Evolutionary conservation across 2,329 filamentous ascomycete genomes (phyloP).

Genomic region (Fusarium cicatricum): DNA sequence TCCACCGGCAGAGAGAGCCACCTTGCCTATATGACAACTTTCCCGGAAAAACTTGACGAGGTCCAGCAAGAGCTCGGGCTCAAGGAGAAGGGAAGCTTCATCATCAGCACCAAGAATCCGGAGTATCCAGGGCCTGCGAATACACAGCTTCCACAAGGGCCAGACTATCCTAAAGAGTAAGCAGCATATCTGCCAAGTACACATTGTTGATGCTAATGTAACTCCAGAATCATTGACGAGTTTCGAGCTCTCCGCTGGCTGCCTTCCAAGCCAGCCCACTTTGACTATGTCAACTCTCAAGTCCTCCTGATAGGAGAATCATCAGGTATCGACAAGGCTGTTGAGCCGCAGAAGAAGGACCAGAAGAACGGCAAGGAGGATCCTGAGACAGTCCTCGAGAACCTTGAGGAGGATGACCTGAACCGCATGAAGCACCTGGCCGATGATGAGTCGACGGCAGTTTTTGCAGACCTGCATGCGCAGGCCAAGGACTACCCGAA

Average conservation of each 20-base stretch:
- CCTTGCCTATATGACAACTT: conserved; percentile 80
- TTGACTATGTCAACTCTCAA: conserved; percentile 79
- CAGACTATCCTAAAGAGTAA: conserved; percentile 76
- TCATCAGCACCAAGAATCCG: conserved; percentile 83
- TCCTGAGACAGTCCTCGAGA: conserved; percentile 75
- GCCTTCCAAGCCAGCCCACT: conserved; percentile 74
- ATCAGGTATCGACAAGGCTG: conserved; percentile 63
- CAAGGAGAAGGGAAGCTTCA: conserved; percentile 75
- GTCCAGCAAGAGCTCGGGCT: conserved; percentile 81
- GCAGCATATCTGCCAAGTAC: conserved; percentile 35
- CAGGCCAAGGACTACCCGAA: conserved; percentile 40
- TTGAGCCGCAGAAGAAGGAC: conserved; percentile 52
- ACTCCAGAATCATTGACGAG: conserved; percentile 68
- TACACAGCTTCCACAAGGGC: conserved; percentile 67
- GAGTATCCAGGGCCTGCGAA: conserved; percentile 70
- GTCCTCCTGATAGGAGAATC: conserved; percentile 81
- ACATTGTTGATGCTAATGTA: conserved; percentile 2
- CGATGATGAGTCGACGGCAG: conserved; percentile 52
- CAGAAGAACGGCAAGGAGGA: conserved; percentile 53
- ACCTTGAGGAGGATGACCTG: conserved; percentile 78
- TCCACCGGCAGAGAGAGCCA: conserved; percentile 76
- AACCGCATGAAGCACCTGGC: conserved; percentile 66
- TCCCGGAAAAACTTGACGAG: conserved; percentile 73
- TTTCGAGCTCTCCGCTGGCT: conserved; percentile 80
- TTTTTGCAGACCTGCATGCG: conserved; percentile 38